Evolutionary conservation across 192 early-diverging fungal genomes (phyloP), one percentile per base, ranked within the genome.

Genomic region (Backusella tuberculispora): DNA sequence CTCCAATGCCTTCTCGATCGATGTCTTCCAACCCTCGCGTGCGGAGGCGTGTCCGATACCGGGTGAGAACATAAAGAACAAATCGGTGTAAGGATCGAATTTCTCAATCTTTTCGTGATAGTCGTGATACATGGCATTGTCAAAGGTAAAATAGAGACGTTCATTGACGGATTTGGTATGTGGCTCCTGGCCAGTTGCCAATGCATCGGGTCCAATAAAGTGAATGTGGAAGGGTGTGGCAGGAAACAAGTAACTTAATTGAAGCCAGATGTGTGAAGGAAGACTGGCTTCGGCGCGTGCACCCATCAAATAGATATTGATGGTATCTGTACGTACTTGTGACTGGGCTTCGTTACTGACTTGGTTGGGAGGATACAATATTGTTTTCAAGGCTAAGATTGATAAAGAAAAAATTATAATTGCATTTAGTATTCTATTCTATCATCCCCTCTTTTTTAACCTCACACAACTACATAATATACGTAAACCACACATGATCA

Each of bases 1-100:
- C 72, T 90, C 87, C 24, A 93, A 78, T 72, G 90, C 79, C 76
- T 88, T 85, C 56, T 87, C 85, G 13, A 93, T 76, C 26, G 90
- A 88, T 6, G 89, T 86, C 70, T 84, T 85, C 93, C 93, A 94
- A 21, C 83, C 83, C 9, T 84, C 80, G 71, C 88, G 88, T 38
- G 86, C 87, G 6, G 78, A 46, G 9, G 85, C 86, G 44, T 93
- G 92, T 5, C 85, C 89, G 19, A 93, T 81, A 37, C 92, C 93
- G 9, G 93, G 93, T 21, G 89, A 90, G 79, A 94, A 94, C 68
- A 94, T 66, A 76, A 94, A 94, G 76, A 92, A 94, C 7, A 92
- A 77, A 70, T 93, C 92, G 14, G 86, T 89, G 63, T 92, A 94
- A 60, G 93, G 92, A 74, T 94, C 92, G 73, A 93, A 94, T 45